Percentiles rank a stretch among this genome's conserved stretches.
Conservation (phyloP, 768 basidiomycete species). For the Coprinopsis cinerea region DNA sequence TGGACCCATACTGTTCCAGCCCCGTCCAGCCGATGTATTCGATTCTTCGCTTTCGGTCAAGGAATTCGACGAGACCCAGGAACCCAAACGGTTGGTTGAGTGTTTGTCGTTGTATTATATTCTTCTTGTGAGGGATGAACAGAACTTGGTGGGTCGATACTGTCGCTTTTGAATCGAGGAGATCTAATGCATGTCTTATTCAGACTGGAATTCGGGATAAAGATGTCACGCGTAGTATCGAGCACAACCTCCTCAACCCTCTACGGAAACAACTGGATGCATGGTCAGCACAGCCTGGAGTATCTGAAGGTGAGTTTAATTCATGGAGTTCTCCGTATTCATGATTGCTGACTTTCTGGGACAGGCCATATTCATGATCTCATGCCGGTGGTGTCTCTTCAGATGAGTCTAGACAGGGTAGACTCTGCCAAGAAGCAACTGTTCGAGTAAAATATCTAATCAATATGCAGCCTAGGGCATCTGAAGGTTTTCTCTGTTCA, state of each 20-base stretch:
- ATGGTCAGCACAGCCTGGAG: not conserved
- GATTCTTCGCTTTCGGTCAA: conserved; percentile 25
- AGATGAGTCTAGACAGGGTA: conserved; percentile 45
- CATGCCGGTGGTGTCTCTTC: conserved; percentile 39
- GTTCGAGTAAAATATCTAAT: not conserved
- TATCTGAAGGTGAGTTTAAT: not conserved
- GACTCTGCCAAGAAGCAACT: conserved; percentile 26
- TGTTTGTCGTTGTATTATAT: conserved; percentile 66
- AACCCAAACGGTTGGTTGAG: conserved; percentile 58
- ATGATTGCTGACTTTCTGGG: not conserved
- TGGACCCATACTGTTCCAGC: conserved; percentile 53
- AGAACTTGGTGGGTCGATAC: conserved; percentile 42
- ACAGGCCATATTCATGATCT: conserved; percentile 26
- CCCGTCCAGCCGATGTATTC: conserved; percentile 52
- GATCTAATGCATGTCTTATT: not conserved
- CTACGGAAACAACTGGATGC: conserved; percentile 35
- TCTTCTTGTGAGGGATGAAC: conserved; percentile 49
- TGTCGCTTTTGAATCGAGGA: not conserved
- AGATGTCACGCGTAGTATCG: conserved; percentile 38
- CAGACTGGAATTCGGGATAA: conserved; percentile 50
- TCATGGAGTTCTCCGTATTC: not conserved
- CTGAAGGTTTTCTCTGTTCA: not conserved
- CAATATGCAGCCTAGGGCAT: not conserved
- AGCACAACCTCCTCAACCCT: conserved; percentile 40
- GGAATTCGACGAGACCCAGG: conserved; percentile 48